Percentiles rank a stretch among this genome's conserved stretches.
phyloP scores from a whole-genome alignment of 1,139 yeast genomes.

The Candida sp. region DNA sequence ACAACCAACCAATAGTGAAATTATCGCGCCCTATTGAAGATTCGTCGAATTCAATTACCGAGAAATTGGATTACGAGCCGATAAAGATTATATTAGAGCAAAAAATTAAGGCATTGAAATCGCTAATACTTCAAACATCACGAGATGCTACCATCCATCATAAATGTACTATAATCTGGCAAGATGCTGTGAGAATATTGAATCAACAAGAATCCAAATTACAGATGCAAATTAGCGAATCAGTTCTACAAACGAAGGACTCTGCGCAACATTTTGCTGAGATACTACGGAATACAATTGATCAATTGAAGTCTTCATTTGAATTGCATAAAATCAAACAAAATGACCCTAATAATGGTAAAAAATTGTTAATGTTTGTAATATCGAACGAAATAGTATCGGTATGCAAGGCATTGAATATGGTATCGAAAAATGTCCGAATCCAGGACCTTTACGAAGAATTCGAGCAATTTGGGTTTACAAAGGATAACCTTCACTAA shows the following conservation, averaged over 20 bases:
- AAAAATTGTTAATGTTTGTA: not conserved
- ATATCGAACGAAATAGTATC: slow-evolving; percentile 1
- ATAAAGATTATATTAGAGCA: slow-evolving; percentile 25
- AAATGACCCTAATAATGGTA: not conserved
- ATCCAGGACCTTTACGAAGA: not conserved
- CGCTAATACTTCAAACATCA: slow-evolving; percentile 22
- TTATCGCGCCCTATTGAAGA: slow-evolving; percentile 23
- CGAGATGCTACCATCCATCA: slow-evolving; percentile 26
- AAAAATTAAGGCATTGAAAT: slow-evolving; percentile 27
- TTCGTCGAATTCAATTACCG: slow-evolving; percentile 26
- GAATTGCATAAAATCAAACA: slow-evolving; percentile 1
- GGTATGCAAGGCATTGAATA: not conserved
- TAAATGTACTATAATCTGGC: slow-evolving; percentile 31
- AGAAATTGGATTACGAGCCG: slow-evolving; percentile 34
- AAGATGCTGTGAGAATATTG: slow-evolving; percentile 29
- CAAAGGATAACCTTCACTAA: too few species aligned
- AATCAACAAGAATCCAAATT: slow-evolving; percentile 25
- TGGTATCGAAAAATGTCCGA: slow-evolving; percentile 1
- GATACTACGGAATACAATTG: slow-evolving; percentile 1
- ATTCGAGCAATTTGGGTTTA: not conserved
- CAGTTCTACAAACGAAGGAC: slow-evolving; percentile 7
- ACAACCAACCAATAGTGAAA: not conserved
- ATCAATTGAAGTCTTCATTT: slow-evolving; percentile 1
- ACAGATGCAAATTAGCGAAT: slow-evolving; percentile 14
- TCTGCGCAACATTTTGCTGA: not conserved